Base-by-base conservation (phyloP, 495 filamentous ascomycete genomes). In the Penicillium steckii region DNA sequence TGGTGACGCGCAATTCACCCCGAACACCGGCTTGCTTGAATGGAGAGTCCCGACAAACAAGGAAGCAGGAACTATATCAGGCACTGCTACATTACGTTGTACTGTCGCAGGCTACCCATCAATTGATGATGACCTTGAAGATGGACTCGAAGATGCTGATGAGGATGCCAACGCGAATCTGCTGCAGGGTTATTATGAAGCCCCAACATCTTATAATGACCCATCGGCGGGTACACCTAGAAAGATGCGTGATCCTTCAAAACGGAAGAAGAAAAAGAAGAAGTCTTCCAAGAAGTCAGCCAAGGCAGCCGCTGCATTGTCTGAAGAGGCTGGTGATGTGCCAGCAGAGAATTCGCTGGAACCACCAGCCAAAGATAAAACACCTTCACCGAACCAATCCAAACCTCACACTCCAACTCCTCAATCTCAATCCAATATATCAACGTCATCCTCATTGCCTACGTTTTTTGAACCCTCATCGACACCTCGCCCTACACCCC, bases 1-100 rank as follows among this genome's bases (percentile, higher is more conserved):
- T 57, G 94, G 94, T 19, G 94, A 99, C 48, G 89, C 90, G 2
- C 80, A 81, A 33, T 97, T 88, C 68, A 82, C 80, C 19, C 84
- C 86, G 7, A 80, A 80, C n/a, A 89, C 85, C 26, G 76, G 78
- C 30, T 65, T 78, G 2, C 76, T 99, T 2, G 89, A 95, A 64
- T 99, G 94, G 94, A 79, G 82, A 26, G 82, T 99, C 38, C 83
- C 85, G 0, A 82, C 81, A 15, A 89, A 43, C 40, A 50, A 88
- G 68, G 83, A 87, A 32, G 76, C 79, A 3, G 75, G 77, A 4
- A 78, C 81, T 0, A 68, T 81, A 9, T 69, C 77, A 1, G 89
- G 88, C 12, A 83, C 77, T 4, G 85, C 90, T 7, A 90, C 88
- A 4, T 72, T 97, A 37, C 80, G 89, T 32, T 95, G 90, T 62